A percentile compares a stretch with the other conserved stretches of the same genome.
These are phyloP conservation scores for Colletotrichum graminicola DNA, from an alignment of 2,329 filamentous ascomycete genomes.

Conservation along the genomic window DNA sequence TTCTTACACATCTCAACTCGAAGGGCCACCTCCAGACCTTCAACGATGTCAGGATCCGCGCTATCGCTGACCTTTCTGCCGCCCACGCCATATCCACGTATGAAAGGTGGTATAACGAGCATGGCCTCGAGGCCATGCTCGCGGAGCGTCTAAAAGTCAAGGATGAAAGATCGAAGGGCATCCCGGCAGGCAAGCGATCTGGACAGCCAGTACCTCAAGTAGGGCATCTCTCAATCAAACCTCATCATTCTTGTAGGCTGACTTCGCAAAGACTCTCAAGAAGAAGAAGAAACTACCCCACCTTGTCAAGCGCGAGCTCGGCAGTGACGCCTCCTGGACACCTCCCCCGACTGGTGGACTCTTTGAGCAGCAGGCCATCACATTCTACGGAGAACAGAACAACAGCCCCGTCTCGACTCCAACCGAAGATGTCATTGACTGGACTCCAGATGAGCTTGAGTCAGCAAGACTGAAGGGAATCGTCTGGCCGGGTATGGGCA, in stretches of 20 bases:
- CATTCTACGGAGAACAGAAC: constrained; percentile 23
- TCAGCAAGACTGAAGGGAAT: constrained; percentile 70
- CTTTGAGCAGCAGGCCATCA: constrained; percentile 34
- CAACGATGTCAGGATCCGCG: constrained; percentile 83
- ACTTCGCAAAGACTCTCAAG: constrained; percentile 14
- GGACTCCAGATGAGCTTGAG: constrained; percentile 26
- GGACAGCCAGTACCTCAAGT: constrained; percentile 37
- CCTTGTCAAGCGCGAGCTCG: constrained; percentile 16
- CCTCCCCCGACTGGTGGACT: constrained; percentile 8
- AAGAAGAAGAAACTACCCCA: constrained; percentile 28
- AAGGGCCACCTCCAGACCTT: constrained; percentile 91
- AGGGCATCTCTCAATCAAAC: not conserved
- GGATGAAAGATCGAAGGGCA: constrained; percentile 75
- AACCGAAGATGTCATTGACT: constrained; percentile 11
- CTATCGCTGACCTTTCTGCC: constrained; percentile 76
- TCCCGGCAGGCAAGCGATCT: constrained; percentile 49
- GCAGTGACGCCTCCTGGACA: constrained; percentile 17
- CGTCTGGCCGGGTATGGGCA: constrained; percentile 81
- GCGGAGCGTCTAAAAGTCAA: constrained; percentile 83
- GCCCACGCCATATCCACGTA: constrained; percentile 74
- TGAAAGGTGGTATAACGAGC: constrained; percentile 80
- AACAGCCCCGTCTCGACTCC: constrained; percentile 12
- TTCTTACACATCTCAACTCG: constrained; percentile 91
- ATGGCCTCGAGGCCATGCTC: constrained; percentile 79
- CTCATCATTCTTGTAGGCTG: not conserved